A percentile compares a stretch with the other conserved stretches of the same genome.
Evolutionary conservation across 1,284 basidiomycete genomes (phyloP).

Genomic region (Ceratorhiza oryzae-sativae): DNA sequence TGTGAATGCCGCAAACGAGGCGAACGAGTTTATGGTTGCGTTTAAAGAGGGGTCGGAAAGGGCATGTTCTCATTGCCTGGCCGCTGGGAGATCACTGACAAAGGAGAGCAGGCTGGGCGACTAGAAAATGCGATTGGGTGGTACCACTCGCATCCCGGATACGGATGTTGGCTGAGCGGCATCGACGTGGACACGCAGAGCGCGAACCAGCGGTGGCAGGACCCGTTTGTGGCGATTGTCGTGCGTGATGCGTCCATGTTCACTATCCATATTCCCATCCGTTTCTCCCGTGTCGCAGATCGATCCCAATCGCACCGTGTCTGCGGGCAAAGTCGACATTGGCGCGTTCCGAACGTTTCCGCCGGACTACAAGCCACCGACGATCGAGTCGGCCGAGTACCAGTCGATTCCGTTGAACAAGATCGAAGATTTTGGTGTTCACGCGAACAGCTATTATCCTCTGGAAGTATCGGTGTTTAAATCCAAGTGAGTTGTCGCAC

Average conservation of each 20-base stretch:
- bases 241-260: conserved; percentile 59
- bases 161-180: conserved; percentile 96
- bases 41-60: conserved; percentile 82
- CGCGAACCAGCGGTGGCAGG: conserved; percentile 93
- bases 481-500: conserved; percentile 55
- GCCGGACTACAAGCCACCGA: conserved; percentile 83
- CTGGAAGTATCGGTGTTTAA: conserved; percentile 97
- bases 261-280: background rate
- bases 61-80: conserved; percentile 55
- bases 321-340: conserved; percentile 97
- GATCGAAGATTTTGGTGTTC: conserved; percentile 97
- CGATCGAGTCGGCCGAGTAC: conserved; percentile 74
- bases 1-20: conserved; percentile 95
- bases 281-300: conserved; percentile 64
- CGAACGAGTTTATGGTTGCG: conserved; percentile 98
- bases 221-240: conserved; percentile 97
- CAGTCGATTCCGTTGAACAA: conserved; percentile 94
- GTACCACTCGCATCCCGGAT: conserved; percentile 99
- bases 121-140: conserved; percentile 94
- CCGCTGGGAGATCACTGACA: background rate
- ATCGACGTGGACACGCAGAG: conserved; percentile 97
- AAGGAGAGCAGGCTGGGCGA: conserved; percentile 69
- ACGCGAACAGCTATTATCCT: conserved; percentile 96
- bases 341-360: conserved; percentile 98
- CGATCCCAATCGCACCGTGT: conserved; percentile 97